phyloP scores from a whole-genome alignment of 2,329 filamentous ascomycete genomes.

The Dothidotthia symphoricarpi region DNA sequence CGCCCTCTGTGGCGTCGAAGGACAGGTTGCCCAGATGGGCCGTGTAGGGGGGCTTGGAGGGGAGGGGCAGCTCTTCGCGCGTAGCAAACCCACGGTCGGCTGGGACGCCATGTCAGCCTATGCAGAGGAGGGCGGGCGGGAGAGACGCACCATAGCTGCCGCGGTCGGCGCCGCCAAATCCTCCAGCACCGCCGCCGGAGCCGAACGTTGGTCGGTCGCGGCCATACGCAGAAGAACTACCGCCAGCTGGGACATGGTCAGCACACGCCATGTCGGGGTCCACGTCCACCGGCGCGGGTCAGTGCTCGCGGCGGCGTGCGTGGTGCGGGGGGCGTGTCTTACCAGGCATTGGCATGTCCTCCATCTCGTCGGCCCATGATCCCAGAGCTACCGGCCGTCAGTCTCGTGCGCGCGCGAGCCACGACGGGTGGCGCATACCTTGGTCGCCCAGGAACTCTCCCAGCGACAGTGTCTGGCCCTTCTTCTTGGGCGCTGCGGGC shows the following conservation, averaged over 20 bases:
- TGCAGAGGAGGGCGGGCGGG: conserved; percentile 7
- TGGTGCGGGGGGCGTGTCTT: conserved; percentile 42
- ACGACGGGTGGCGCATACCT: conserved; percentile 59
- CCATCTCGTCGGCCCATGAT: conserved; percentile 99
- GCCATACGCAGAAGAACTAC: conserved; percentile 47
- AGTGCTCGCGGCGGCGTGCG: not conserved
- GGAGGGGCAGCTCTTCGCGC: conserved; percentile 80
- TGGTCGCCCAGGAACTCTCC: conserved; percentile 92
- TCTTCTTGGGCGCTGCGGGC: conserved; percentile 79
- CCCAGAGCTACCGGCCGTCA: conserved; percentile 60
- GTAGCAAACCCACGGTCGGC: conserved; percentile 35
- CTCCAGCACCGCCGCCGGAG: conserved; percentile 36
- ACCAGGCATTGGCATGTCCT: conserved; percentile 76
- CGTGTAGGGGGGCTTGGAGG: conserved; percentile 89
- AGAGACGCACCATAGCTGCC: conserved; percentile 42
- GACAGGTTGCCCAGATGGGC: conserved; percentile 95
- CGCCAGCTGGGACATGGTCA: conserved; percentile 35
- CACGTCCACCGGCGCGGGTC: too few relatives aligned
- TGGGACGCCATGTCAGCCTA: conserved; percentile 13
- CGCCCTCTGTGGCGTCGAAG: conserved; percentile 83
- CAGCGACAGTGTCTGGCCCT: conserved; percentile 94
- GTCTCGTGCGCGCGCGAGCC: conserved; percentile 21
- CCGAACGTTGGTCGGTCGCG: conserved; percentile 51
- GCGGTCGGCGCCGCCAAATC: conserved; percentile 31
- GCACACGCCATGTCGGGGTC: too few relatives aligned